Evolutionary conservation across 1,284 basidiomycete species (phyloP).

Genomic region (Blastosporella zonata): DNA sequence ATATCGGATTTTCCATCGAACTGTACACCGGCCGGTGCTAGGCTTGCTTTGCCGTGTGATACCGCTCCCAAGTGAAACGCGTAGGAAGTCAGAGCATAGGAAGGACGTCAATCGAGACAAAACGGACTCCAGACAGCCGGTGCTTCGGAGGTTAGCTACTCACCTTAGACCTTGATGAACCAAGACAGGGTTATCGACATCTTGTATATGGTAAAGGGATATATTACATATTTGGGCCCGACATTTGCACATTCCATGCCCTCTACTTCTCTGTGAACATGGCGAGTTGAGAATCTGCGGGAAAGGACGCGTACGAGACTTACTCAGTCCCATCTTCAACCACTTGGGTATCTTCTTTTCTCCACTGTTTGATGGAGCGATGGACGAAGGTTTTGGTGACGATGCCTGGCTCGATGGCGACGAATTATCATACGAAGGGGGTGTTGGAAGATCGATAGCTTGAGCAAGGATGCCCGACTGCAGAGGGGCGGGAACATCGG

Average conservation of each 20-base stretch:
- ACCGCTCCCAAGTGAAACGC: too few relatives aligned
- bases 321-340: constrained; percentile 56
- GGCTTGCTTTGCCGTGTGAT: too few relatives aligned
- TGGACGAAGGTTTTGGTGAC: constrained; percentile 15
- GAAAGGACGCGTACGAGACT: constrained; percentile 23
- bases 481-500: constrained; percentile 61
- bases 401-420: constrained; percentile 20
- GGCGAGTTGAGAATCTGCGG: background rate
- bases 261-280: constrained; percentile 17
- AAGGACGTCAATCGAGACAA: too few relatives aligned
- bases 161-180: too few relatives aligned
- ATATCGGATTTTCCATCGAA: too few relatives aligned
- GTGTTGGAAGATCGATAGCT: constrained; percentile 61
- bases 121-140: too few relatives aligned
- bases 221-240: background rate
- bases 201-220: background rate
- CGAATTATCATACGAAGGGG: constrained; percentile 34
- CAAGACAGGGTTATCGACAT: background rate
- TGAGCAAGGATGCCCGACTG: constrained; percentile 49
- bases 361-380: constrained; percentile 16
- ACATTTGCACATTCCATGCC: background rate
- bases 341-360: constrained; percentile 73
- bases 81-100: too few relatives aligned
- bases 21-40: too few relatives aligned
- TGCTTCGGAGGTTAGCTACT: too few relatives aligned